phyloP scores from a whole-genome alignment of 805 yeast genomes.

The Zygosaccharomyces lentus region DNA sequence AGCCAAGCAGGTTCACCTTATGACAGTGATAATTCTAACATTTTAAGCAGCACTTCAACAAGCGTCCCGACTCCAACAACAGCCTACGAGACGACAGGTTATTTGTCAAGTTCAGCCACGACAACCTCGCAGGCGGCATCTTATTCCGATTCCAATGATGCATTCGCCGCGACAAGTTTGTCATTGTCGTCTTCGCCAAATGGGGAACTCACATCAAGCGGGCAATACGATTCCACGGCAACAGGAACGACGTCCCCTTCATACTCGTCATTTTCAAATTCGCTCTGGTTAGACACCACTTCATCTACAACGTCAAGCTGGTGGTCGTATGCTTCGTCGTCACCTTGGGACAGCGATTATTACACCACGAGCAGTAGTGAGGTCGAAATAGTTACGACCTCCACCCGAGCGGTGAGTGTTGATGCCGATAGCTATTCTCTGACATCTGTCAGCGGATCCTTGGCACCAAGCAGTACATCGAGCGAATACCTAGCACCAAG shows the following conservation, averaged over 20 bases:
- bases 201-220: background rate
- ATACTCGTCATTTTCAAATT: background rate
- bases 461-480: background rate
- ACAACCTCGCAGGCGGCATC: background rate
- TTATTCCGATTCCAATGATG: background rate
- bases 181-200: conserved; percentile 1
- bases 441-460: background rate
- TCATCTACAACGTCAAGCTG: background rate
- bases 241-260: background rate
- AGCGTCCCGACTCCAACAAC: background rate
- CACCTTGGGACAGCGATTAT: background rate
- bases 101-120: background rate
- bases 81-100: background rate
- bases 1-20: background rate
- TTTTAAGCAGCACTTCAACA: background rate
- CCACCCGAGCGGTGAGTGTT: background rate
- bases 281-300: background rate
- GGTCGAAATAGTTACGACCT: background rate
- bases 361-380: background rate
- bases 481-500: background rate
- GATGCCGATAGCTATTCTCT: background rate
- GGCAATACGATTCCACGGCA: background rate
- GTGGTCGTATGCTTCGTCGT: background rate
- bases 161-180: background rate
- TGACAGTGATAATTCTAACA: background rate